Percentiles rank a stretch among this genome's conserved stretches.
Conservation (phyloP, 2,329 filamentous ascomycete genomes). For the Claviceps pazoutovae region DNA sequence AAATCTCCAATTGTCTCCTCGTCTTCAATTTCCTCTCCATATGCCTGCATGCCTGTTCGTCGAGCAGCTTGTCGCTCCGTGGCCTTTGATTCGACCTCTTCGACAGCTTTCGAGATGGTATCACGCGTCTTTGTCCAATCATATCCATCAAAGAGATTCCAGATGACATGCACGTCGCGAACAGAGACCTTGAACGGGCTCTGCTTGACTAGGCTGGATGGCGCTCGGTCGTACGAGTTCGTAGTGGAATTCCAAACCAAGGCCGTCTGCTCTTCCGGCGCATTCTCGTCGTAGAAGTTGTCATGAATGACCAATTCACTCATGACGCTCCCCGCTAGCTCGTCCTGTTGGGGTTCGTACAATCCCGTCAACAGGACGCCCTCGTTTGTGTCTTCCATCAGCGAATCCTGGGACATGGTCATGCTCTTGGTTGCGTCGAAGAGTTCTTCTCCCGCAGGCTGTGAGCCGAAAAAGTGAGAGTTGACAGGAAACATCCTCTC, state of each 20-base stretch:
- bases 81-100: constrained; percentile 72
- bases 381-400: constrained; percentile 23
- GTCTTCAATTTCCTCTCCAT: constrained; percentile 62
- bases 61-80: constrained; percentile 52
- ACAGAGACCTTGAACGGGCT: constrained; percentile 67
- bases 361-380: constrained; percentile 22
- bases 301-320: constrained; percentile 60
- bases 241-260: constrained; percentile 68
- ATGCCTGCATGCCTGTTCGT: constrained; percentile 39
- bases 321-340: constrained; percentile 33
- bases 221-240: constrained; percentile 58
- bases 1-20: constrained; percentile 87
- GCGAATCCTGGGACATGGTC: constrained; percentile 14
- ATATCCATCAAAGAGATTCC: constrained; percentile 96
- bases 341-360: constrained; percentile 11
- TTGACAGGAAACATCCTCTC: constrained; percentile 23
- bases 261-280: constrained; percentile 47
- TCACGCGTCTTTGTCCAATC: constrained; percentile 87
- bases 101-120: constrained; percentile 73
- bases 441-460: constrained; percentile 28
- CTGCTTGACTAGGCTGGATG: constrained; percentile 43
- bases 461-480: constrained; percentile 35
- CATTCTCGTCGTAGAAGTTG: constrained; percentile 57
- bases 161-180: constrained; percentile 83
- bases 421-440: constrained; percentile 31